Conservation (phyloP, 1,284 basidiomycete genomes). For the Ustilago hordei region DNA sequence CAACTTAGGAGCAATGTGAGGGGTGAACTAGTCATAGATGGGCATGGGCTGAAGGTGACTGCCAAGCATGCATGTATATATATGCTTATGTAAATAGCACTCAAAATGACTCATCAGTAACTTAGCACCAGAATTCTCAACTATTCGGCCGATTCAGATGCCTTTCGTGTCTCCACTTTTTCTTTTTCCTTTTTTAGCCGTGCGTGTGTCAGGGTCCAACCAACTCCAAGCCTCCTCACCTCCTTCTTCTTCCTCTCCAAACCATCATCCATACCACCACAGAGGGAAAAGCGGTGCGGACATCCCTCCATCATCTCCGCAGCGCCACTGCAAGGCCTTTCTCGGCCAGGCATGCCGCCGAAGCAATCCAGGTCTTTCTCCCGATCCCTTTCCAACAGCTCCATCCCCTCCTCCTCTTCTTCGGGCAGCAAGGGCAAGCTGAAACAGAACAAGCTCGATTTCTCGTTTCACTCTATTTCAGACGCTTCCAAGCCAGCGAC, state of each 20-base stretch:
- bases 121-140: too few relatives aligned
- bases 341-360: constrained; percentile 25
- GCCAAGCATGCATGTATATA: too few relatives aligned
- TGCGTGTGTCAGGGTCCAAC: not conserved
- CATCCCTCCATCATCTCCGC: too few relatives aligned
- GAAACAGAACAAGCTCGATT: constrained; percentile 53
- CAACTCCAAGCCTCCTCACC: not conserved
- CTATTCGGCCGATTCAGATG: constrained; percentile 28
- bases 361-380: constrained; percentile 19
- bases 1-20: too few relatives aligned
- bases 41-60: too few relatives aligned
- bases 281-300: not conserved
- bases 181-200: not conserved
- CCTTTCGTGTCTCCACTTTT: constrained; percentile 3
- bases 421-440: constrained; percentile 24
- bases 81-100: too few relatives aligned
- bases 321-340: not conserved
- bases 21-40: too few relatives aligned
- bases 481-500: not conserved
- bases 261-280: not conserved
- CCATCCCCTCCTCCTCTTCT: constrained; percentile 16
- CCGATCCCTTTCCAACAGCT: constrained; percentile 25
- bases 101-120: too few relatives aligned
- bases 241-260: not conserved
- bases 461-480: constrained; percentile 37